phyloP scores from a whole-genome alignment of 495 filamentous ascomycete genomes.

The Cercophora scortea region DNA sequence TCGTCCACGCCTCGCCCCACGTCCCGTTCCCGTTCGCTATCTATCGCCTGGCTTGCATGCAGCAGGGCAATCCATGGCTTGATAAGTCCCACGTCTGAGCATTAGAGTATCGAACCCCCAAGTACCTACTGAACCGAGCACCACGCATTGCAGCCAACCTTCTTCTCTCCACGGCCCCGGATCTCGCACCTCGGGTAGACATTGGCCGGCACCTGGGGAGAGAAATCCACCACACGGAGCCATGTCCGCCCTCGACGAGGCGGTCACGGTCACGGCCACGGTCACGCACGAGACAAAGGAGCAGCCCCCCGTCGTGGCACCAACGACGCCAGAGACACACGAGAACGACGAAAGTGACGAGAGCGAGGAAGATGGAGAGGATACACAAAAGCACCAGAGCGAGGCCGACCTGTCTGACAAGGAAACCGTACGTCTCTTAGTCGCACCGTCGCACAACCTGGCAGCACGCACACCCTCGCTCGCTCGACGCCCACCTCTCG shows the following conservation, averaged over 20 bases:
- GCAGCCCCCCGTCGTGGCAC: background rate
- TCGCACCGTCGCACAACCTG: background rate
- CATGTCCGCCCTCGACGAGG: slow-evolving; percentile 10
- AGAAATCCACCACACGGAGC: background rate
- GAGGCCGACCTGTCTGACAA: slow-evolving; percentile 7
- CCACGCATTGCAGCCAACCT: background rate
- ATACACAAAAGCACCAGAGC: background rate
- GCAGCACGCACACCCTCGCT: background rate
- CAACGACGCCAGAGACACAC: no score
- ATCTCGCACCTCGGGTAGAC: background rate
- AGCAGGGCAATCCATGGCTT: no score
- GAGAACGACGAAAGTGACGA: no score
- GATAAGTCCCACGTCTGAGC: no score
- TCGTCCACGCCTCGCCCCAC: no score
- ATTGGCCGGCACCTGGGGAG: background rate
- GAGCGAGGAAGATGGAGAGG: background rate
- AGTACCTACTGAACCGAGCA: no score
- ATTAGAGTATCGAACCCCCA: no score
- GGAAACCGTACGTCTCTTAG: slow-evolving; percentile 8
- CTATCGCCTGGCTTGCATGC: no score
- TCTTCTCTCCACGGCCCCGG: background rate
- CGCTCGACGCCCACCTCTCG: background rate
- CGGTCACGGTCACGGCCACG: background rate
- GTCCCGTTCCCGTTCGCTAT: no score
- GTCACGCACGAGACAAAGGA: slow-evolving; percentile 1